A percentile compares a stretch with the other conserved stretches of the same genome.
Conservation (phyloP, 2,329 filamentous ascomycete species). For the Chaetomium strumarium region DNA sequence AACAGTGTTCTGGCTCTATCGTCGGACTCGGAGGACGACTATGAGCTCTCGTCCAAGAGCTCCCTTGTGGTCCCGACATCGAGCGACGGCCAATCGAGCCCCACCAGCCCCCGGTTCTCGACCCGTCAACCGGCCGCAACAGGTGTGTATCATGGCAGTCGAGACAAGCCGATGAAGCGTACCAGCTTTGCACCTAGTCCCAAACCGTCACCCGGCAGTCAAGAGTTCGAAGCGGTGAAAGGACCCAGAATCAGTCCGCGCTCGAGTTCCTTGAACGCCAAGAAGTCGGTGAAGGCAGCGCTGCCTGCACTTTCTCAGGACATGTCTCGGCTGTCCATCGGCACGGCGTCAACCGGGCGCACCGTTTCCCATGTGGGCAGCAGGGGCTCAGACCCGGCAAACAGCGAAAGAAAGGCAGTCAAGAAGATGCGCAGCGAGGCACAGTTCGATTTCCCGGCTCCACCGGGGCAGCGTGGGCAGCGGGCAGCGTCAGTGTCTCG, state of each 20-base stretch:
- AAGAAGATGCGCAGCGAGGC: conserved; percentile 19
- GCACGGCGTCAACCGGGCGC: conserved; percentile 33
- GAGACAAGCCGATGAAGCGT: conserved; percentile 32
- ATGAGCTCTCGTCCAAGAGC: conserved; percentile 30
- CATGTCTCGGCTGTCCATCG: conserved; percentile 34
- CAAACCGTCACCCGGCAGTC: conserved; percentile 34
- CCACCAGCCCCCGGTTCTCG: conserved; percentile 22
- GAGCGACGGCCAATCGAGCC: conserved; percentile 23
- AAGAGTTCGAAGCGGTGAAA: conserved; percentile 8
- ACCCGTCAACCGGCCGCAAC: conserved; percentile 14
- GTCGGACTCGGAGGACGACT: conserved; percentile 50
- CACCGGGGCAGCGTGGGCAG: conserved; percentile 18
- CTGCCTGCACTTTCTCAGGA: conserved; percentile 3
- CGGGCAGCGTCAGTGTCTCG: conserved; percentile 18
- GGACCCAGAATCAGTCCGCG: conserved; percentile 23
- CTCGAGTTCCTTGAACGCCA: conserved; percentile 28
- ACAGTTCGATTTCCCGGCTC: conserved; percentile 21
- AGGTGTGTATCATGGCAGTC: conserved; percentile 12
- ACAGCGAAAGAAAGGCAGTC: conserved; percentile 36
- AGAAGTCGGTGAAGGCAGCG: conserved; percentile 12
- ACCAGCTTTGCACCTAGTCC: conserved; percentile 34
- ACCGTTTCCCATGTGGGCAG: conserved; percentile 31
- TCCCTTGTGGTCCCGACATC: conserved; percentile 29
- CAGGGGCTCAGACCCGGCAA: conserved; percentile 28
- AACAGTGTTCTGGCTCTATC: conserved; percentile 53